Percentiles rank a stretch among this genome's conserved stretches.
Conservation (phyloP, 2,329 filamentous ascomycete species). For the Fusarium papillatum region DNA sequence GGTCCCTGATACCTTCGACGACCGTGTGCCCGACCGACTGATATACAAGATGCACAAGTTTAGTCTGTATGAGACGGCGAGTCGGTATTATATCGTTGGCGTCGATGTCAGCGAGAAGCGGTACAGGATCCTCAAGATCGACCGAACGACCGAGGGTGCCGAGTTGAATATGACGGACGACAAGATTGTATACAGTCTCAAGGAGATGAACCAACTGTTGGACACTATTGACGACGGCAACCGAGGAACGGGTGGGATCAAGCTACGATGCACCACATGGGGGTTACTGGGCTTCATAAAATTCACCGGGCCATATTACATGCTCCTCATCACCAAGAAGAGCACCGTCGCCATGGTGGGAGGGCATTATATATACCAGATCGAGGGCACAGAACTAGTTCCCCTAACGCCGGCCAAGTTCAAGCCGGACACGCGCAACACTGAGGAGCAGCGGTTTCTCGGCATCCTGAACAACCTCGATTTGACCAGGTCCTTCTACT, state of each 20-base stretch:
- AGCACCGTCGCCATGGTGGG: conserved; percentile 97
- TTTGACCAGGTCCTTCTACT: conserved; percentile 93
- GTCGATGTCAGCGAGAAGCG: conserved; percentile 90
- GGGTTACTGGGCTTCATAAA: conserved; percentile 94
- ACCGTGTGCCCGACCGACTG: conserved; percentile 51
- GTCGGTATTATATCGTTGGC: conserved; percentile 93
- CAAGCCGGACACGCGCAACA: conserved; percentile 82
- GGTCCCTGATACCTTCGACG: conserved; percentile 48
- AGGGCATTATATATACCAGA: conserved; percentile 95
- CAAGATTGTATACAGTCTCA: conserved; percentile 92
- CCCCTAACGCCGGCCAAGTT: conserved; percentile 84
- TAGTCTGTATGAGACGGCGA: conserved; percentile 96
- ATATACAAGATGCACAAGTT: conserved; percentile 91
- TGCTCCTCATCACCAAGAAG: conserved; percentile 96
- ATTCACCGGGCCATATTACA: conserved; percentile 97
- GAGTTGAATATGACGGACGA: conserved; percentile 92
- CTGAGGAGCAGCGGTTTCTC: conserved; percentile 91
- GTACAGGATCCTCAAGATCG: conserved; percentile 95
- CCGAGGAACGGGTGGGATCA: conserved; percentile 89
- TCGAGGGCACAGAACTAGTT: conserved; percentile 93
- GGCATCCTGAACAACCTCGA: conserved; percentile 93
- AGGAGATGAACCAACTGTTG: conserved; percentile 93
- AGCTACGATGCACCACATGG: conserved; percentile 92
- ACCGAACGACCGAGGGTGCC: conserved; percentile 82
- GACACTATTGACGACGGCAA: conserved; percentile 97